phyloP scores from a whole-genome alignment of 148 eudicot species.

The Vaccinium vitisidaea region DNA sequence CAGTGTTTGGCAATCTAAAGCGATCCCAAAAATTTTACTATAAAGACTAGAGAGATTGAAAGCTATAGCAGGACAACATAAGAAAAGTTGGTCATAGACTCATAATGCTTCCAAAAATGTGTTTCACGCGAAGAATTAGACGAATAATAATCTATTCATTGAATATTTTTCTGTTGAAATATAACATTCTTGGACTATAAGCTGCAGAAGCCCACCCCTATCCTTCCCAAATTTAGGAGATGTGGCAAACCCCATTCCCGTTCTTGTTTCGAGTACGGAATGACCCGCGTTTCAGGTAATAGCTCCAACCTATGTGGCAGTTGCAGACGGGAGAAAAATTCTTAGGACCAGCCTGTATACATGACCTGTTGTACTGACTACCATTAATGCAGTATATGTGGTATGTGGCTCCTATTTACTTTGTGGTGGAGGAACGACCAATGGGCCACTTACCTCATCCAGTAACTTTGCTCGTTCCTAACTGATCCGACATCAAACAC shows the following conservation, averaged over 20 bases:
- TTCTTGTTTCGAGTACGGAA: neutral
- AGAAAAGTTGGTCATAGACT: neutral
- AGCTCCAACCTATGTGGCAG: neutral
- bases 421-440: neutral
- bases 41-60: neutral
- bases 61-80: neutral
- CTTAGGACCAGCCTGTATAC: neutral
- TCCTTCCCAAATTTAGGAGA: neutral
- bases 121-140: neutral
- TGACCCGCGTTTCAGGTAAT: neutral
- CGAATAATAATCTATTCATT: neutral
- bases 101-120: neutral
- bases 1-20: neutral
- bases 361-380: neutral
- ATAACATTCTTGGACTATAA: neutral
- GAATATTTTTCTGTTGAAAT: too few species aligned
- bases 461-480: neutral
- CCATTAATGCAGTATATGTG: neutral
- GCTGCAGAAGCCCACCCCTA: neutral
- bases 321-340: neutral
- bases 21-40: neutral
- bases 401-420: conserved; percentile 2
- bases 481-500: neutral
- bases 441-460: neutral
- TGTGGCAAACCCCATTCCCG: neutral